Base-by-base conservation (phyloP, 352 stramenopile species). In the Phytophthora europaea region DNA sequence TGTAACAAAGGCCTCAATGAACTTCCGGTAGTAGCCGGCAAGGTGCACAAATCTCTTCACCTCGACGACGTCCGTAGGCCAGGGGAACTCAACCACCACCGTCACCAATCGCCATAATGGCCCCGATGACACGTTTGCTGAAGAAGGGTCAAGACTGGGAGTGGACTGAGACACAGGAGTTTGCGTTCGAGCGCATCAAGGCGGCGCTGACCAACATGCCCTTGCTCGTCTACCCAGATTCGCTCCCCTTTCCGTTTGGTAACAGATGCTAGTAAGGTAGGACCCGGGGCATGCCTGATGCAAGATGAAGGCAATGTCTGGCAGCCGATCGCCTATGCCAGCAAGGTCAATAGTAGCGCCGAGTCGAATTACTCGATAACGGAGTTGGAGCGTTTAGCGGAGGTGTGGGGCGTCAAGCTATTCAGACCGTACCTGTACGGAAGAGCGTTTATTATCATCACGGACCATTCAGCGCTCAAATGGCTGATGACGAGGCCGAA, bases 371-470 rank as follows among this genome's bases (percentile, higher is more conserved):
- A 75, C 18, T 18, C 54, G 2, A 68, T 78, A 45, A 75, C 56
- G 1, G 56, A 81, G 22, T 45, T 81, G 4, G 70, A 81, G 60
- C 15, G 34, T 40, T 75, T 68, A 0, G 70, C 65, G 12, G 59
- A 73, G n/a, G 57, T 71, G 3, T 81, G 74, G 65, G 45, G 65
- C 1, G 40, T 81, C 0, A 56, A 76, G 58, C 38, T 67, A 9
- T 76, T 81, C n/a, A 31, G 74, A 6, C 65, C 70, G 0, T 78
- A 75, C 15, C 4, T 75, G 16, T 75, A 76, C 22, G 74, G 65
- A 2, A 54, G 54, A 15, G 1, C 1, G 12, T 81, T 78, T 53
- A 15, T 15, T 8, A 36, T 81, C 2, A 54, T 70, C 4, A 81
- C 74, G 0, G 65, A 81, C 16, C 65, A 81, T 28, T n/a, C 28